Conservation (phyloP, 345 rosid species). For the Eucalyptus polyanthemos region DNA sequence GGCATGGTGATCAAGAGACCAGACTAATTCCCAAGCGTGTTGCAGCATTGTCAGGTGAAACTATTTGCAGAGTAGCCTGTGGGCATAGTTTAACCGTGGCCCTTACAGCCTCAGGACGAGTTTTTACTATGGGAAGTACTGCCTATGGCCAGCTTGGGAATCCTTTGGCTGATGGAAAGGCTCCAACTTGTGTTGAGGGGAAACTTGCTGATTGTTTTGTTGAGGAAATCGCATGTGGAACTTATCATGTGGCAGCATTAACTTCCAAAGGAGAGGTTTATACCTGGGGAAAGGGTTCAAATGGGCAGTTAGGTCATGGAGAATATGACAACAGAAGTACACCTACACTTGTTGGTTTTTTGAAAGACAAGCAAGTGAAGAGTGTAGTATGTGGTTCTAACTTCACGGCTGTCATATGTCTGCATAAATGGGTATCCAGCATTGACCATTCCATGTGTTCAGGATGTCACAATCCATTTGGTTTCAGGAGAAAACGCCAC, state of each 20-base stretch:
- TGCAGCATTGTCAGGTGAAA: conserved; percentile 19
- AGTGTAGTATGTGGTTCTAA: conserved; percentile 66
- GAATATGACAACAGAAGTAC: conserved; percentile 36
- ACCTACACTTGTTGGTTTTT: conserved; percentile 45
- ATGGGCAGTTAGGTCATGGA: conserved; percentile 91
- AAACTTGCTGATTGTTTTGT: conserved; percentile 30
- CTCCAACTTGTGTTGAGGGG: conserved; percentile 52
- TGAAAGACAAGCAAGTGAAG: conserved; percentile 69
- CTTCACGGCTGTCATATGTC: conserved; percentile 65
- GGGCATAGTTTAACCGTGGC: conserved; percentile 64
- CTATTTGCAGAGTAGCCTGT: conserved; percentile 54
- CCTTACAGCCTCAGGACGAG: conserved; percentile 54
- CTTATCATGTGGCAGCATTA: conserved; percentile 66
- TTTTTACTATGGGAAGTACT: conserved; percentile 74
- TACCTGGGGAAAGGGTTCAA: conserved; percentile 79
- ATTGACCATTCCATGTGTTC: conserved; percentile 67
- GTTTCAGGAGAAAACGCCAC: conserved; percentile 85
- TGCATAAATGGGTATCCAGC: conserved; percentile 56
- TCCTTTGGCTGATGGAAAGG: conserved; percentile 38
- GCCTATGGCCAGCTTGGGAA: conserved; percentile 71
- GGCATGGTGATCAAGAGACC: conserved; percentile 59
- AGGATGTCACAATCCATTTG: conserved; percentile 75
- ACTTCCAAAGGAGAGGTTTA: conserved; percentile 58
- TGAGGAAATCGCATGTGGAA: conserved; percentile 75
- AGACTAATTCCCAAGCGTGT: conserved; percentile 58